phyloP scores from a whole-genome alignment of 345 rosid species.

The Odontarrhena argentea region DNA sequence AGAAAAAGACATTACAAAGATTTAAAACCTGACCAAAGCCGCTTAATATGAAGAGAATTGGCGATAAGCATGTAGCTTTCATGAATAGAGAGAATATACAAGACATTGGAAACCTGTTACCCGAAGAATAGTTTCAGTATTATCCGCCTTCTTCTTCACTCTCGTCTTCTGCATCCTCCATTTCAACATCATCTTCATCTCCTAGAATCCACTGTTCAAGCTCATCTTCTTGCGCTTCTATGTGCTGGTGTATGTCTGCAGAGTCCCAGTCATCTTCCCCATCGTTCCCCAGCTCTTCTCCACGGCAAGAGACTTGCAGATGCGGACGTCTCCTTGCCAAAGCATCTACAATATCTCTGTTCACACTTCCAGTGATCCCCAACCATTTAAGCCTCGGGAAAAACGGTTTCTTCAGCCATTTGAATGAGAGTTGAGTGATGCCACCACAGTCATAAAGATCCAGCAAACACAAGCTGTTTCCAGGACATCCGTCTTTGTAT shows the following conservation, averaged over 20 bases:
- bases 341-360: conserved; percentile 79
- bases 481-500: conserved; percentile 63
- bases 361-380: conserved; percentile 78
- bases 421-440: conserved; percentile 70
- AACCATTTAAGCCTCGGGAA: conserved; percentile 89
- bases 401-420: conserved; percentile 86
- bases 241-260: conserved; percentile 36
- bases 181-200: conserved; percentile 38
- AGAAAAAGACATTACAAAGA: not conserved
- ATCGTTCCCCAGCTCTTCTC: conserved; percentile 76
- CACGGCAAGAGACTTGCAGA: conserved; percentile 65
- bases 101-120: not conserved
- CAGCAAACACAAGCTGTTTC: conserved; percentile 65
- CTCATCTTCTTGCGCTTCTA: conserved; percentile 49
- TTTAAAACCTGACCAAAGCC: not conserved
- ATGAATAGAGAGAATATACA: not conserved
- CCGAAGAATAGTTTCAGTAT: not conserved
- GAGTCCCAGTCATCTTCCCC: conserved; percentile 60
- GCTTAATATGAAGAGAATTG: not conserved
- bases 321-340: conserved; percentile 73
- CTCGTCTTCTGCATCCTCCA: conserved; percentile 49
- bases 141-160: conserved; percentile 31
- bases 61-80: not conserved
- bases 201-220: conserved; percentile 41
- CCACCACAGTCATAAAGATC: conserved; percentile 72